A percentile compares a stretch with the other conserved stretches of the same genome.
These are phyloP conservation scores for Pythium plurisporium DNA, from an alignment of 352 stramenopile genomes.

Conservation along the genomic window DNA sequence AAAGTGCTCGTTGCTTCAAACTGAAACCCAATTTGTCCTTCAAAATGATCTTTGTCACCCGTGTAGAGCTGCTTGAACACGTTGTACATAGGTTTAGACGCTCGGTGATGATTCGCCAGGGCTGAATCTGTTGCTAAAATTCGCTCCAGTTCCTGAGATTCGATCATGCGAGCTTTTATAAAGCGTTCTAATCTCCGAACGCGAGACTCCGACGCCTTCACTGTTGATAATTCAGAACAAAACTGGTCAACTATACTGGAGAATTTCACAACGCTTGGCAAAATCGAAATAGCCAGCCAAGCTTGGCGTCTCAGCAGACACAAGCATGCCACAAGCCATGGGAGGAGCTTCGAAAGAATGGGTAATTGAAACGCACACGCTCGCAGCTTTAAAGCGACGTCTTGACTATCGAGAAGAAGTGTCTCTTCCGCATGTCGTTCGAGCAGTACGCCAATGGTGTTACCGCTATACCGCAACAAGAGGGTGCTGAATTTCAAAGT, in stretches of 20 bases:
- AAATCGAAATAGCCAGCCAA: slow-evolving; percentile 67
- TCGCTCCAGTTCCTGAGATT: slow-evolving; percentile 62
- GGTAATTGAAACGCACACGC: slow-evolving; percentile 25
- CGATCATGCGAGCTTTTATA: slow-evolving; percentile 52
- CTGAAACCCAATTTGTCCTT: slow-evolving; percentile 87
- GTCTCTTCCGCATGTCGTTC: slow-evolving; percentile 41
- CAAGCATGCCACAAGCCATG: slow-evolving; percentile 75
- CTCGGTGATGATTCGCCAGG: slow-evolving; percentile 36
- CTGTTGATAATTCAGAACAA: slow-evolving; percentile 56
- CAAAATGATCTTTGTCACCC: slow-evolving; percentile 87
- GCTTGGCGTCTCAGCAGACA: slow-evolving; percentile 78
- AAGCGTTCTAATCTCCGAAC: slow-evolving; percentile 59
- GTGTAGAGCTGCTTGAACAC: slow-evolving; percentile 88
- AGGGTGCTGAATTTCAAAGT: slow-evolving; percentile 62
- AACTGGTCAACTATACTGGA: slow-evolving; percentile 67
- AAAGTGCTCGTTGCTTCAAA: slow-evolving; percentile 85
- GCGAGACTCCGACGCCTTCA: slow-evolving; percentile 58
- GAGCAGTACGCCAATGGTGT: slow-evolving; percentile 43
- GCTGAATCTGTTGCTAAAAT: slow-evolving; percentile 47
- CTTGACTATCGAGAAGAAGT: background rate
- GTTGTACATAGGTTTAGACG: slow-evolving; percentile 78
- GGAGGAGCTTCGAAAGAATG: slow-evolving; percentile 59
- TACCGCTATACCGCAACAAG: slow-evolving; percentile 53
- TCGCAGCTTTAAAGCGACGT: background rate
- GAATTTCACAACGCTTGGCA: slow-evolving; percentile 61